Percentiles rank a stretch among this genome's conserved stretches.
These are phyloP conservation scores for Fusarium veterinarium DNA, from an alignment of 2,329 filamentous ascomycete species.

Conservation along the genomic window DNA sequence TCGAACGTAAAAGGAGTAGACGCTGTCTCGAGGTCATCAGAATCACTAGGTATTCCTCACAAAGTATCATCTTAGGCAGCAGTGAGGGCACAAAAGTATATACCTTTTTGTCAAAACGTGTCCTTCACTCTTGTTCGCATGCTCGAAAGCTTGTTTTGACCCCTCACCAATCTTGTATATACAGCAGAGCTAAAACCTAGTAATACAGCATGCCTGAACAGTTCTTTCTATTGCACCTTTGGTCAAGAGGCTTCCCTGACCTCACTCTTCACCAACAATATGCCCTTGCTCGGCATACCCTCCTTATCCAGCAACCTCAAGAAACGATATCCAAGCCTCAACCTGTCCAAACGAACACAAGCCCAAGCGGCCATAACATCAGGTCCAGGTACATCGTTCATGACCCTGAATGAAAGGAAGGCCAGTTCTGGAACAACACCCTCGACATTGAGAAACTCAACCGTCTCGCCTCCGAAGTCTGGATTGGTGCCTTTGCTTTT, in stretches of 20 bases:
- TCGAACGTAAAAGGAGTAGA: no score
- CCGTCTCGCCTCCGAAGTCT: neutral
- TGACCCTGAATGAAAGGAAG: constrained; percentile 3
- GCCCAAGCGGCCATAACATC: constrained; percentile 15
- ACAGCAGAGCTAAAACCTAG: rapidly evolving
- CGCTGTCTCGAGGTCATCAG: neutral
- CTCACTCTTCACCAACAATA: neutral
- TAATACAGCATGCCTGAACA: rapidly evolving
- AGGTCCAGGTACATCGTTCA: constrained; percentile 12
- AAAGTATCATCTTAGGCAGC: neutral
- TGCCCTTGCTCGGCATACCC: constrained; percentile 6
- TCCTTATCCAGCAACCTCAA: neutral
- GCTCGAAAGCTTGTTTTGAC: neutral
- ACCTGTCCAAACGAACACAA: constrained; percentile 1
- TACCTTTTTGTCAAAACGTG: rapidly evolving
- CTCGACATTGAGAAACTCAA: constrained; percentile 8
- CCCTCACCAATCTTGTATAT: no score
- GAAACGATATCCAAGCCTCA: constrained; percentile 19
- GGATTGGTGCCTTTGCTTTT: constrained; percentile 9
- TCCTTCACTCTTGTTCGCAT: neutral
- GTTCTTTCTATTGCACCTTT: rapidly evolving
- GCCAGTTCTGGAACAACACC: constrained; percentile 8
- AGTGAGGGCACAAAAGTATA: neutral
- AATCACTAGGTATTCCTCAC: neutral
- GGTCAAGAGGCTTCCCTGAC: neutral